phyloP scores from a whole-genome alignment of 306 rosid genomes.

The Quercus aquifolioides region DNA sequence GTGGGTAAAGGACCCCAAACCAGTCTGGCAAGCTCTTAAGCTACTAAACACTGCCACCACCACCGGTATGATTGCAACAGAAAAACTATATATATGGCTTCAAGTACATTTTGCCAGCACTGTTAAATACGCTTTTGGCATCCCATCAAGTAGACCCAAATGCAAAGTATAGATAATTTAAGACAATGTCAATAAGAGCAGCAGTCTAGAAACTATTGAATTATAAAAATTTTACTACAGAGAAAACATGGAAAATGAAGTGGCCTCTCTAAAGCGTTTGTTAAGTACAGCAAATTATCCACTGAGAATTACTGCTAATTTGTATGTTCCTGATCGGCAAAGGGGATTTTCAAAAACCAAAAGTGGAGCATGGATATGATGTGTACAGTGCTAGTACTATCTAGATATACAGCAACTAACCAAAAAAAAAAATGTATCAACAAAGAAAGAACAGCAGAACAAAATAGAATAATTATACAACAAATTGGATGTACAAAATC shows the following conservation, averaged over 20 bases:
- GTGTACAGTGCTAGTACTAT: neutral
- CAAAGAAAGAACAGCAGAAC: neutral
- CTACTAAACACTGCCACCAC: conserved; percentile 12
- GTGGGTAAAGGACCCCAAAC: conserved; percentile 19
- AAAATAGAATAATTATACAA: conserved; percentile 16
- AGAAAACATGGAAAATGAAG: neutral
- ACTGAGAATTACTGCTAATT: neutral
- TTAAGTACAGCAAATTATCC: neutral
- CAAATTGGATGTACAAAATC: conserved; percentile 4
- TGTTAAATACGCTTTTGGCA: neutral
- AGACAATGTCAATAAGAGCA: neutral
- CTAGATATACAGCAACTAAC: neutral
- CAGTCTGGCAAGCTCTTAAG: conserved; percentile 37
- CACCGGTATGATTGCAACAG: conserved; percentile 23
- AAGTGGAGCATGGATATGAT: neutral
- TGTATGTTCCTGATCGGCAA: neutral
- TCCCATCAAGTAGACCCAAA: conserved; percentile 11
- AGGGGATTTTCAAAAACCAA: neutral
- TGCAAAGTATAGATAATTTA: conserved; percentile 14
- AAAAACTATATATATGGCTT: conserved; percentile 21
- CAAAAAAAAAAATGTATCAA: neutral
- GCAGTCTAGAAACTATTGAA: conserved; percentile 10
- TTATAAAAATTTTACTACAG: neutral
- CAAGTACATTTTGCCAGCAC: conserved; percentile 16
- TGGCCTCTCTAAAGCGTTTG: too few species aligned